A percentile compares a stretch with the other conserved stretches of the same genome.
These are phyloP conservation scores for Sphagnurus paluster DNA, from an alignment of 1,284 basidiomycete species.

Conservation along the genomic window DNA sequence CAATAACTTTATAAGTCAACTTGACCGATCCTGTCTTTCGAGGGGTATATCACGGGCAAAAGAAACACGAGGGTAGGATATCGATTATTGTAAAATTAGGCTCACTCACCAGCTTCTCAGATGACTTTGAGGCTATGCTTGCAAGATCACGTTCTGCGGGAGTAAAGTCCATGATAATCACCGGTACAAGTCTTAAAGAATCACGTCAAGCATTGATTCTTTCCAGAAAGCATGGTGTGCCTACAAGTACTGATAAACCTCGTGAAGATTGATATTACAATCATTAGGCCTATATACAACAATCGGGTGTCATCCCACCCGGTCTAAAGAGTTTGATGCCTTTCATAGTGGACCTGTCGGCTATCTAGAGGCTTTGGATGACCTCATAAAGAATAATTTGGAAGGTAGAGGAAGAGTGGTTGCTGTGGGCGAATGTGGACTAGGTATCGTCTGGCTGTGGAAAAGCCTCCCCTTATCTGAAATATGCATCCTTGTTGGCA, in stretches of 20 bases:
- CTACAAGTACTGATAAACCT: too few species aligned
- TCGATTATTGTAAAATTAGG: neutral
- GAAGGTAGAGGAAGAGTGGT: conserved; percentile 62
- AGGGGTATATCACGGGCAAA: conserved; percentile 51
- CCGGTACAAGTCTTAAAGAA: conserved; percentile 76
- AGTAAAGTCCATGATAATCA: conserved; percentile 79
- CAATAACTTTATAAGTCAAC: conserved; percentile 41
- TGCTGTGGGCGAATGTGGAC: conserved; percentile 85
- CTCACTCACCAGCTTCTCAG: conserved; percentile 29
- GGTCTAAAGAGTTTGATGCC: conserved; percentile 74
- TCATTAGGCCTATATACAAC: conserved; percentile 71
- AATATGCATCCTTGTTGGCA: conserved; percentile 23
- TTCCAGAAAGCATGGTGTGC: conserved; percentile 55
- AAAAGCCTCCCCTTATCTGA: neutral
- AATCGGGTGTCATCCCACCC: conserved; percentile 86
- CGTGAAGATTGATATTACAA: too few species aligned
- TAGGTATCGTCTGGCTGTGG: conserved; percentile 47
- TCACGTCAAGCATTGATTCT: conserved; percentile 63
- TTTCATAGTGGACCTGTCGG: conserved; percentile 59
- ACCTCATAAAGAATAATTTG: conserved; percentile 55
- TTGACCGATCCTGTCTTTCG: conserved; percentile 63
- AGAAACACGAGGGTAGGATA: conserved; percentile 53
- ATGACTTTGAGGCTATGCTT: conserved; percentile 70
- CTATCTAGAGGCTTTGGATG: conserved; percentile 65
- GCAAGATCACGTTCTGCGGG: conserved; percentile 63